A percentile compares a stretch with the other conserved stretches of the same genome.
phyloP scores from a whole-genome alignment of 441 rosid genomes.

The Mallotus japonicus region DNA sequence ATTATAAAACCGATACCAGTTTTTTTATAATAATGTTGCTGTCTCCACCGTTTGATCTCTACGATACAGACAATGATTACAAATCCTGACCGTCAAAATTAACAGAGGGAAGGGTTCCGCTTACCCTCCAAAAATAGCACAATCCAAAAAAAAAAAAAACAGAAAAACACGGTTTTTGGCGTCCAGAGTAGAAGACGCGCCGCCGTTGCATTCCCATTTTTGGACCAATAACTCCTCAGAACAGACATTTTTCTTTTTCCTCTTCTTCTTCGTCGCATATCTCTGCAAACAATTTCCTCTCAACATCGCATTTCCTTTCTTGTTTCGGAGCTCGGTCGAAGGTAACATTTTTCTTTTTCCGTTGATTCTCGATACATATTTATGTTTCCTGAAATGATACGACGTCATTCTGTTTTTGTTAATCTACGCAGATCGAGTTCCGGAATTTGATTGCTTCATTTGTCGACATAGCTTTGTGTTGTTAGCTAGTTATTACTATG shows the following conservation, averaged over 20 bases:
- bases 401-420: neutral
- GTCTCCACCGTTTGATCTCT: too few species aligned
- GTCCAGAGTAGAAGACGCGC: neutral
- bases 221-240: neutral
- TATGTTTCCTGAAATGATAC: neutral
- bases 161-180: neutral
- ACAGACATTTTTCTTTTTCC: neutral
- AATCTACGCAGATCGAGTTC: constrained; percentile 14
- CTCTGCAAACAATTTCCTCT: neutral
- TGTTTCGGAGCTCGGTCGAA: constrained; percentile 9
- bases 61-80: too few species aligned
- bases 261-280: neutral
- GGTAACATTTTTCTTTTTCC: neutral
- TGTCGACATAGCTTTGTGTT: constrained; percentile 5
- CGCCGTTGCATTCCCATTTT: constrained; percentile 10
- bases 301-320: neutral
- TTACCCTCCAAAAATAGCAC: too few species aligned
- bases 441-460: constrained; percentile 10
- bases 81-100: neutral
- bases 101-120: neutral
- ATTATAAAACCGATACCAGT: too few species aligned
- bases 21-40: too few species aligned
- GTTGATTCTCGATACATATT: neutral
- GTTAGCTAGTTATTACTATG: constrained; percentile 22
- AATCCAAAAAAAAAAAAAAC: neutral